These are phyloP conservation scores for Cystobasidiaceae sp. DNA, from an alignment of 1,284 basidiomycete species.

Conservation along the genomic window DNA sequence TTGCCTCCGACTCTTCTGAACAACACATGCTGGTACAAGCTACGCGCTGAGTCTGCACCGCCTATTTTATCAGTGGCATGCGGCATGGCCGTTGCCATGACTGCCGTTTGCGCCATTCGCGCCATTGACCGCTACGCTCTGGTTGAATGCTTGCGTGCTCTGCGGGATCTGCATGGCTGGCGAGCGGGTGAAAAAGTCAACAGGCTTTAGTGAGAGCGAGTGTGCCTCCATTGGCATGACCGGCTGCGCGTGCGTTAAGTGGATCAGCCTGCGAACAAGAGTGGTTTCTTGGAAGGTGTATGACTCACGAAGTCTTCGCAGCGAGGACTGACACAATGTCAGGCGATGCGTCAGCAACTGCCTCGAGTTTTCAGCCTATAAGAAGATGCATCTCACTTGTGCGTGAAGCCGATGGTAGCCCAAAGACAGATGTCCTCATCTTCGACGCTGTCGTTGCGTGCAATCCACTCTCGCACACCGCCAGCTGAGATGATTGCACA, in stretches of 20 bases:
- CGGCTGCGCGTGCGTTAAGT: not conserved
- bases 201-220: conserved; percentile 34
- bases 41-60: too few relatives aligned
- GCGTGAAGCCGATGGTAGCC: conserved; percentile 46
- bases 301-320: conserved; percentile 41
- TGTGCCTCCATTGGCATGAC: not conserved
- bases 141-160: conserved; percentile 45
- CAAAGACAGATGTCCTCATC: conserved; percentile 43
- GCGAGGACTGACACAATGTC: conserved; percentile 28
- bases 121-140: conserved; percentile 30
- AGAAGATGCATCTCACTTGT: conserved; percentile 36
- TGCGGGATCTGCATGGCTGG: conserved; percentile 43
- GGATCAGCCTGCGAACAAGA: not conserved
- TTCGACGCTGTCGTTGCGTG: conserved; percentile 38
- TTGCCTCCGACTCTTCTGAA: too few relatives aligned
- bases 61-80: too few relatives aligned
- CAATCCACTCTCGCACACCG: conserved; percentile 46
- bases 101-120: conserved; percentile 1
- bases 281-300: not conserved
- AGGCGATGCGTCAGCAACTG: too few relatives aligned
- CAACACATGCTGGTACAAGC: too few relatives aligned
- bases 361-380: too few relatives aligned
- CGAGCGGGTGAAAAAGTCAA: conserved; percentile 40
- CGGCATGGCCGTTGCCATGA: too few relatives aligned
- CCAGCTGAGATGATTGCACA: conserved; percentile 41